Evolutionary conservation across 148 eudicot species (phyloP).

Genomic region (Nepenthes gracilis): DNA sequence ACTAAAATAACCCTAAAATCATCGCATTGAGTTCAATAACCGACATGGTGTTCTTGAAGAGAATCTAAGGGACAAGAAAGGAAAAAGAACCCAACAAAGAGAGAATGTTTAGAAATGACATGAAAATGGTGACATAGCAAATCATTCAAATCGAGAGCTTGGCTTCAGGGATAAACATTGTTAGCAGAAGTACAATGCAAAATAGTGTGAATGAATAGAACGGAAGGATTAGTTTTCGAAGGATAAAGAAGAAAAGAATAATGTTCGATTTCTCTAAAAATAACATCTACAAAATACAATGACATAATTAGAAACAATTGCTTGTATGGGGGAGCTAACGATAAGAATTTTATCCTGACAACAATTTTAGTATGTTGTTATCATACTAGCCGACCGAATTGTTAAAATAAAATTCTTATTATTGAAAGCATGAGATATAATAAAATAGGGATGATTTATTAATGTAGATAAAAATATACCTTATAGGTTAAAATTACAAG

Average conservation of each 20-base stretch:
- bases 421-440: too few species aligned
- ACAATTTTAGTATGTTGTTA: neutral
- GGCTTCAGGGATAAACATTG: conserved; percentile 64
- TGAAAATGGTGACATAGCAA: conserved; percentile 41
- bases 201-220: conserved; percentile 62
- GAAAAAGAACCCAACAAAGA: conserved; percentile 55
- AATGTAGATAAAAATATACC: conserved; percentile 15
- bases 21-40: conserved; percentile 65
- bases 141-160: conserved; percentile 53
- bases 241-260: conserved; percentile 54
- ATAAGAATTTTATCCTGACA: too few species aligned
- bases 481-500: conserved; percentile 39
- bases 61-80: conserved; percentile 49
- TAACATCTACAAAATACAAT: conserved; percentile 32
- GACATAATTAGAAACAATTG: neutral
- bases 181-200: conserved; percentile 50
- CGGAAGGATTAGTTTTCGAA: conserved; percentile 54
- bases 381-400: too few species aligned
- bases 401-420: too few species aligned
- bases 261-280: conserved; percentile 44
- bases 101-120: conserved; percentile 48
- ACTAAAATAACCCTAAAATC: conserved; percentile 54
- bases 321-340: too few species aligned
- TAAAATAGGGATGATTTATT: too few species aligned
- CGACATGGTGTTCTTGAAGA: conserved; percentile 66